Percentiles rank a stretch among this genome's conserved stretches.
These are phyloP conservation scores for Croton laevigatus DNA, from an alignment of 441 rosid genomes.

Conservation along the genomic window DNA sequence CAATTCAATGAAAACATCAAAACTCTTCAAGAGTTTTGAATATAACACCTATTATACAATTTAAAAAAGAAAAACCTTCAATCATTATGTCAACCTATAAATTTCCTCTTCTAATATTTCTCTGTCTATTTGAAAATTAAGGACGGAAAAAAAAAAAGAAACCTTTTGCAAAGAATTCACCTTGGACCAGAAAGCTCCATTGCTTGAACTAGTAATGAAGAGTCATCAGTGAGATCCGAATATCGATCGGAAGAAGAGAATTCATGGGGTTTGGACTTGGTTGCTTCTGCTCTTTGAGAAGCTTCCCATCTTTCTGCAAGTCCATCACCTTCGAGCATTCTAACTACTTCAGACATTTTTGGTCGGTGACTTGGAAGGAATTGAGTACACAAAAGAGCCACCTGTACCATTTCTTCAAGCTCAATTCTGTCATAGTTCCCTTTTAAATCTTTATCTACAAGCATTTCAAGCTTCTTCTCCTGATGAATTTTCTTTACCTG, in stretches of 20 bases:
- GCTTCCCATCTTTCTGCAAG: constrained; percentile 96
- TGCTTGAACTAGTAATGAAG: constrained; percentile 73
- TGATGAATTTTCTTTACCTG: constrained; percentile 73
- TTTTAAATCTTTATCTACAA: constrained; percentile 82
- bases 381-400: constrained; percentile 81
- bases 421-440: constrained; percentile 67
- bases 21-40: constrained; percentile 15
- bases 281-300: constrained; percentile 64
- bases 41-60: constrained; percentile 9
- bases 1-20: constrained; percentile 10
- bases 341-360: constrained; percentile 88
- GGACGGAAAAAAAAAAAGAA: background rate
- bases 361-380: constrained; percentile 83
- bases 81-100: constrained; percentile 10
- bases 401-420: constrained; percentile 86
- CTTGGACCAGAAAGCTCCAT: constrained; percentile 97
- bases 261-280: constrained; percentile 53
- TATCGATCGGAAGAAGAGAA: constrained; percentile 64
- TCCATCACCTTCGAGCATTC: constrained; percentile 98
- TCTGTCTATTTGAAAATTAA: background rate
- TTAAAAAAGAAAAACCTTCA: constrained; percentile 13
- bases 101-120: constrained; percentile 1
- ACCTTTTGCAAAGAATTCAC: constrained; percentile 27
- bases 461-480: constrained; percentile 78
- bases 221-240: constrained; percentile 81